These are phyloP conservation scores for Epichloe scottii DNA, from an alignment of 2,329 filamentous ascomycete species.

Conservation along the genomic window DNA sequence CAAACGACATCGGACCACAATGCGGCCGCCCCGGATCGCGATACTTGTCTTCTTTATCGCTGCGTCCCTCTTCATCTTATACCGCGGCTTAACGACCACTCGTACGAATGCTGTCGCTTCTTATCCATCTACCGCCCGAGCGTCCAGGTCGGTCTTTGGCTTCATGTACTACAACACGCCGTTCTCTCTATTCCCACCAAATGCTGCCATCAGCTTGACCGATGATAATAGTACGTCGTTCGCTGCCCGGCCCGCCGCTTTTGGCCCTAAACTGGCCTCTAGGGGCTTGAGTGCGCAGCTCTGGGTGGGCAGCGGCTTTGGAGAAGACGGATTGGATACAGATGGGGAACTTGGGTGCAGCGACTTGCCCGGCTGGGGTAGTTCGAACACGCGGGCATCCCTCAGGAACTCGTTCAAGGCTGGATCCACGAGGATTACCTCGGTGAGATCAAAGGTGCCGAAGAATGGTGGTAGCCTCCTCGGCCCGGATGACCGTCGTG, in stretches of 20 bases:
- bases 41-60: constrained; percentile 41
- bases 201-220: constrained; percentile 88
- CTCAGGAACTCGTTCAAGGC: constrained; percentile 27
- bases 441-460: constrained; percentile 7
- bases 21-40: constrained; percentile 42
- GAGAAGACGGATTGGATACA: constrained; percentile 57
- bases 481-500: constrained; percentile 18
- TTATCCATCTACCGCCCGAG: constrained; percentile 12
- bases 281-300: constrained; percentile 77
- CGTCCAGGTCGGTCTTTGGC: constrained; percentile 19
- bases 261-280: constrained; percentile 66
- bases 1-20: constrained; percentile 18
- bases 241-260: constrained; percentile 81
- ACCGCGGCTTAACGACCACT: constrained; percentile 33
- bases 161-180: constrained; percentile 63
- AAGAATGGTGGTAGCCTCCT: constrained; percentile 12
- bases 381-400: constrained; percentile 37
- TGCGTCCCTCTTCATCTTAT: constrained; percentile 41
- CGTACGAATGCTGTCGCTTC: constrained; percentile 13
- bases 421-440: constrained; percentile 12
- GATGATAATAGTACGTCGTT: constrained; percentile 98
- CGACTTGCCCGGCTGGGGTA: constrained; percentile 81
- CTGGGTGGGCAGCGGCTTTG: constrained; percentile 89
- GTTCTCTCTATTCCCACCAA: constrained; percentile 85
- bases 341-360: constrained; percentile 90